phyloP scores from a whole-genome alignment of 2,329 filamentous ascomycete species.

The Nigrograna mackinnonii region DNA sequence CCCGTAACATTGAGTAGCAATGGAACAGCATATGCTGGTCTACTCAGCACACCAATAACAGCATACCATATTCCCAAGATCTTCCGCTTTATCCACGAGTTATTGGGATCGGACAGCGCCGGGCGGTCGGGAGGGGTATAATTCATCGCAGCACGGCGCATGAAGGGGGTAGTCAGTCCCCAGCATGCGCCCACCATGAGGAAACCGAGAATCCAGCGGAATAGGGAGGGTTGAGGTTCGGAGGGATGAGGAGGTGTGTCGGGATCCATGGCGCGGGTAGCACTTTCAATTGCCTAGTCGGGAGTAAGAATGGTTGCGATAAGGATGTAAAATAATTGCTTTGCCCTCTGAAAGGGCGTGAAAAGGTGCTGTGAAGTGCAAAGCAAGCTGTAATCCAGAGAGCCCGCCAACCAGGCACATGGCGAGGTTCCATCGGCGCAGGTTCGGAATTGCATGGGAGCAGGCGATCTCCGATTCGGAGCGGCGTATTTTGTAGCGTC shows the following conservation, averaged over 20 bases:
- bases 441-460: no score
- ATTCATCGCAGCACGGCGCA: conserved; percentile 78
- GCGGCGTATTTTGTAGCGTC: no score
- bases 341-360: no score
- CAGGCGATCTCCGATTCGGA: no score
- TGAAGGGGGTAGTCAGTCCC: conserved; percentile 89
- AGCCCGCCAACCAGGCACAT: no score
- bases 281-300: no score
- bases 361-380: no score
- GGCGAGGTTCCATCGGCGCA: no score
- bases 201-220: conserved; percentile 89
- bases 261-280: no score
- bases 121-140: conserved; percentile 61
- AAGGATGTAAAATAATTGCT: no score
- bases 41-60: conserved; percentile 75
- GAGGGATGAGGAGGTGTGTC: conserved; percentile 25
- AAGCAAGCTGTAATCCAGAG: no score
- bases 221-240: conserved; percentile 47
- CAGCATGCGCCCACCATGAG: conserved; percentile 89
- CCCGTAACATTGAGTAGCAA: conserved; percentile 87
- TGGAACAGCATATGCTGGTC: conserved; percentile 83
- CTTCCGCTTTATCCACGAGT: conserved; percentile 65
- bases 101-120: conserved; percentile 37
- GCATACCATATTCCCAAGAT: conserved; percentile 71
- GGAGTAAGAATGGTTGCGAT: no score